Base-by-base conservation (phyloP, 257 asterid genomes). In the Primulina eburnea region DNA sequence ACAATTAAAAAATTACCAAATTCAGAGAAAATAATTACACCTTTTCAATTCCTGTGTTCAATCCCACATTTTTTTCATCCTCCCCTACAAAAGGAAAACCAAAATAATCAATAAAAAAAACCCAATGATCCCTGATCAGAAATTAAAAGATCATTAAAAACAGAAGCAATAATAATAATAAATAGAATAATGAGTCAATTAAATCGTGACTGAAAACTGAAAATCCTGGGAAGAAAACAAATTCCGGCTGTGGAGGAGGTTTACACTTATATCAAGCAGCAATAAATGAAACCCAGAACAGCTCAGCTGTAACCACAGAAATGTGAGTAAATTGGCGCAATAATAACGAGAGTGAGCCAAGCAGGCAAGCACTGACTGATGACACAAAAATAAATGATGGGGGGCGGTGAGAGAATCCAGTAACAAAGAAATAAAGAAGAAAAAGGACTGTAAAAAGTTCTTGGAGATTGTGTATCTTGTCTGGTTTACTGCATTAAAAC, bases 401-500 rank as follows among this genome's bases (percentile, higher is more conserved):
- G 30, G 69, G 64, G 69, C 4, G 52, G 68, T 57, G 64, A 74
- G 68, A 84, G 73, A 74, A 57, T 70, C 71, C 73, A 71, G 60
- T 47, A 10, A 10, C 26, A 1, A 38, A 64, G 72, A 18, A 40
- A 68, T 14, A 72, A 70, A 32, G 21, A 21, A 20, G 47, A 35
- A 64, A 70, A 69, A 68, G 29, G 79, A 83, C 74, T 47, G 75
- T 40, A 58, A 76, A 56, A n/a, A 4, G 18, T 32, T 62, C 61
- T 84, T 52, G 89, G 76, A 78, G 60, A 24, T 24, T 24, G 26
- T 24, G 26, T 24, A 24, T 24, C 26, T 24, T 24, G 26, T 24
- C 26, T 24, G 26, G 26, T 0, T 80, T 71, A 72, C 69, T 83
- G 81, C 87, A 76, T 78, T 87, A 72, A 78, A 73, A 68, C 65